Evolutionary conservation across 345 rosid genomes (phyloP).

Genomic region (Melastoma malabathricum): DNA sequence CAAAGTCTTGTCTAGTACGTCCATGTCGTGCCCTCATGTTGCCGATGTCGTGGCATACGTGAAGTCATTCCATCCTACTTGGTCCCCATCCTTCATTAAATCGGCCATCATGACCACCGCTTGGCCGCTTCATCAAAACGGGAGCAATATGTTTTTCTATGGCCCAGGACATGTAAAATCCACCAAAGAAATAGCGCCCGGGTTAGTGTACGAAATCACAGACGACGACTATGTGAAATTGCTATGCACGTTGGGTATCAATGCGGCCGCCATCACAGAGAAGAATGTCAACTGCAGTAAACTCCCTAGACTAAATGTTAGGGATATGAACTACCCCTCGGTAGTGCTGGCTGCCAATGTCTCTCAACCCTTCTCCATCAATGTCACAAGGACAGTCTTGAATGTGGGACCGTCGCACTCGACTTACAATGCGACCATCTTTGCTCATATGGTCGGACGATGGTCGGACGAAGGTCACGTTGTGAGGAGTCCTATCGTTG

Average conservation of each 20-base stretch:
- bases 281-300: not conserved
- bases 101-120: constrained; percentile 53
- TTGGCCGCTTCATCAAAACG: not conserved
- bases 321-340: constrained; percentile 5
- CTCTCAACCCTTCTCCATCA: not conserved
- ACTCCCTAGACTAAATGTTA: not conserved
- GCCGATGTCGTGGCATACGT: constrained; percentile 34
- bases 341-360: not conserved
- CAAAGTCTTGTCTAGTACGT: constrained; percentile 33
- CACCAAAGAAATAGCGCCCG: not conserved
- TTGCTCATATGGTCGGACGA: not conserved
- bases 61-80: constrained; percentile 31
- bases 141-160: not conserved
- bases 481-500: too few species aligned
- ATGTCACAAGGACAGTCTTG: constrained; percentile 1
- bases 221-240: not conserved
- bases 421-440: not conserved
- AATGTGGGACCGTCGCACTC: constrained; percentile 3
- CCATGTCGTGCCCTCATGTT: constrained; percentile 46
- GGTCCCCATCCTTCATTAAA: constrained; percentile 54
- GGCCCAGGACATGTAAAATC: constrained; percentile 1
- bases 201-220: constrained; percentile 3
- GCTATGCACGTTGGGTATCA: constrained; percentile 1
- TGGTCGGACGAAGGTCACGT: too few species aligned
- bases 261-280: not conserved